Evolutionary conservation across 1,139 yeast genomes (phyloP).

Genomic region (Lodderomyces margitis): DNA sequence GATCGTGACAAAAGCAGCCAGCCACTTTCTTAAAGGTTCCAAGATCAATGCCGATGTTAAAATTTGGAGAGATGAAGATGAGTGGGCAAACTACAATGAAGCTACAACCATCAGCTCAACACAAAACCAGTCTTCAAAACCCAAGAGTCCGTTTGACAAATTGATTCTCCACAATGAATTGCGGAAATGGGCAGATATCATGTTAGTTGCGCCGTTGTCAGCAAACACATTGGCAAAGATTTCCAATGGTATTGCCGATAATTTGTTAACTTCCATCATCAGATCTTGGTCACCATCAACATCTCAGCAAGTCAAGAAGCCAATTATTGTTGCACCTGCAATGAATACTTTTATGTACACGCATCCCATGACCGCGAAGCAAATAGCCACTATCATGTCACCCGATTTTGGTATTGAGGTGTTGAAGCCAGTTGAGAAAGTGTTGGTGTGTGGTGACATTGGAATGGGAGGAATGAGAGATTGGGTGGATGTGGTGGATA

Average conservation of each 20-base stretch:
- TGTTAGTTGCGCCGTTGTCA: constrained; percentile 87
- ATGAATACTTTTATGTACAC: constrained; percentile 97
- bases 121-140: constrained; percentile 21
- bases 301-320: constrained; percentile 44
- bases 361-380: constrained; percentile 88
- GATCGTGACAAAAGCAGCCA: constrained; percentile 79
- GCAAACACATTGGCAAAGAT: constrained; percentile 93
- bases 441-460: constrained; percentile 90
- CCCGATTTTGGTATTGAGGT: constrained; percentile 63
- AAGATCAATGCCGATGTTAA: constrained; percentile 81
- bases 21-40: constrained; percentile 75
- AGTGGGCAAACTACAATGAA: constrained; percentile 67
- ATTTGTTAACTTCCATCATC: constrained; percentile 76
- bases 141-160: constrained; percentile 40
- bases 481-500: constrained; percentile 90
- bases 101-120: constrained; percentile 9
- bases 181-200: constrained; percentile 92
- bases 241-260: constrained; percentile 88
- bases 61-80: constrained; percentile 93
- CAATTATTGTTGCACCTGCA: constrained; percentile 91
- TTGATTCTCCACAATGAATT: constrained; percentile 79
- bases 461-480: constrained; percentile 99
- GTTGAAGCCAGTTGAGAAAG: constrained; percentile 89
- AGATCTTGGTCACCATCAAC: constrained; percentile 83
- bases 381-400: constrained; percentile 53